Evolutionary conservation across 257 asterid genomes (phyloP), one percentile per base, ranked within the genome.

Genomic region (Orobanche coerulescens): DNA sequence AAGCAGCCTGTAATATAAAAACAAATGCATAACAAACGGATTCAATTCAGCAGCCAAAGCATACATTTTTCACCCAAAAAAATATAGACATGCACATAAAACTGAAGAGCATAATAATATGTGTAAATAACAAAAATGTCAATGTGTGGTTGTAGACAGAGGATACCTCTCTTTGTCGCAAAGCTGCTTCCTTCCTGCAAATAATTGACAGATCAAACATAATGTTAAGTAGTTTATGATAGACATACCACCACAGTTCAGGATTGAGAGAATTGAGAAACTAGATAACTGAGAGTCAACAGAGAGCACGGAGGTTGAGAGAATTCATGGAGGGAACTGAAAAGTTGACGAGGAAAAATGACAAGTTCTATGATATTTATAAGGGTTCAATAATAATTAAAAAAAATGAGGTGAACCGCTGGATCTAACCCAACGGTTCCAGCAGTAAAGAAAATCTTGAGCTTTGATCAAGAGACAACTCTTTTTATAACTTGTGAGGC

Each of bases 121-220:
- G 46, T 52, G 22, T 51, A 47, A n/a, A 62, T 48, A 58, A 15
- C 18, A 43, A 26, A 26, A 1, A 4, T 36, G 11, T 33, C 26
- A 16, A 2, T 15, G 7, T 20, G 25, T n/a, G 16, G 6, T 47
- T 42, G 66, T 18, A 49, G 43, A 60, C 66, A 69, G 70, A 53
- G 51, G 34, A 43, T 66, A 93, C 99, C 96, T 93, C 99, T 79
- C 96, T 84, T 75, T 89, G 96, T 34, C 92, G 86, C 55, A 89
- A 81, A 71, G 95, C 92, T 65, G 95, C 99, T 83, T 93, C 97
- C 84, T 93, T 93, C 83, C 99, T 93, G 95, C 64, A 79, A 75
- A 76, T 54, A 66, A 72, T 20, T 25, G 70, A 60, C 68, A 28
- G 65, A 73, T 89, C 75, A 88, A 67, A 50, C 70, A 58, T 46